Evolutionary conservation across 768 basidiomycete species (phyloP).

Genomic region (Boletus edulis): DNA sequence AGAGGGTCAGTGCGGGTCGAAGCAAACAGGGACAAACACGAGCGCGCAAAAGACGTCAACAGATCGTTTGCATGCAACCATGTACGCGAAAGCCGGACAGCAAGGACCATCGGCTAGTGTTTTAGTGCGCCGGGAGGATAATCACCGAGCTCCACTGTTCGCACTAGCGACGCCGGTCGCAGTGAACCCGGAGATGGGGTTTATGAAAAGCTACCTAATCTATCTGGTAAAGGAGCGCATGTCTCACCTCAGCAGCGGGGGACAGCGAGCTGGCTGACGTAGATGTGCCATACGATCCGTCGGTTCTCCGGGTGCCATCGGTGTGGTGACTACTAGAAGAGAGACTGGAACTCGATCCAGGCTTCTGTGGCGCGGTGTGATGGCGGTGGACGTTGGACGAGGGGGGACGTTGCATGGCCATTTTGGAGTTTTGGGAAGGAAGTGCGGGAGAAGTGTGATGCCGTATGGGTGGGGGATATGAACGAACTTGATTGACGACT

Average conservation of each 20-base stretch:
- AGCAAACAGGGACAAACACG: slow-evolving; percentile 12
- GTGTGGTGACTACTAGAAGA: slow-evolving; percentile 22
- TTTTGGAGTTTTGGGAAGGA: slow-evolving; percentile 12
- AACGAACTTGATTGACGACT: slow-evolving; percentile 32
- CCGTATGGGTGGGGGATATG: slow-evolving; percentile 26
- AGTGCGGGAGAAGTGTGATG: slow-evolving; percentile 20
- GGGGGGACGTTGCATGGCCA: slow-evolving; percentile 4
- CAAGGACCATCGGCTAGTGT: background rate
- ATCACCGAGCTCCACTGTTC: slow-evolving; percentile 21
- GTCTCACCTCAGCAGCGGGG: slow-evolving; percentile 22
- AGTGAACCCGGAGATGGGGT: slow-evolving; percentile 13
- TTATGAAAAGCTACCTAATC: slow-evolving; percentile 15
- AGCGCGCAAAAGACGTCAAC: background rate
- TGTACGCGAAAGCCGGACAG: background rate
- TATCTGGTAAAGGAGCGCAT: slow-evolving; percentile 2
- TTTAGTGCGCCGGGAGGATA: slow-evolving; percentile 12
- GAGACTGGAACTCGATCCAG: slow-evolving; percentile 25
- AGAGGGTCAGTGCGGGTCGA: slow-evolving; percentile 4
- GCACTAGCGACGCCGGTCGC: slow-evolving; percentile 11
- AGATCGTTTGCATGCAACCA: too few species aligned
- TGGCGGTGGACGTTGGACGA: slow-evolving; percentile 7
- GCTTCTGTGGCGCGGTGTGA: slow-evolving; percentile 20
- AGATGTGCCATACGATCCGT: slow-evolving; percentile 17
- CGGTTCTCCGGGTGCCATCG: slow-evolving; percentile 28
- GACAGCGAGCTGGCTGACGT: slow-evolving; percentile 27